Conservation (phyloP, 768 basidiomycete species). For the Tephrocybe sp. region DNA sequence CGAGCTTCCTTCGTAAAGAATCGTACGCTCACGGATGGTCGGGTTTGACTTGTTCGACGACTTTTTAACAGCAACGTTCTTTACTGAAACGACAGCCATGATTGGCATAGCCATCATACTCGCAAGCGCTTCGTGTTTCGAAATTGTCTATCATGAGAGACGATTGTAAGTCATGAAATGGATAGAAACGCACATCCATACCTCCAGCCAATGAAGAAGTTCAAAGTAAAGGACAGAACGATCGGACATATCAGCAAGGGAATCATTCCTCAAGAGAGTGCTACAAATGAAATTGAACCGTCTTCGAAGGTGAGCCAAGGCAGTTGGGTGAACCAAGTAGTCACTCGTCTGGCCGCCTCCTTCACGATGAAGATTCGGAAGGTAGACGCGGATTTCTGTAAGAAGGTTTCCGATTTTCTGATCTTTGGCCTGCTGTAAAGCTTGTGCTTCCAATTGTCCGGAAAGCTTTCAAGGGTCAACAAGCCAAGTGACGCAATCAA, state of each 20-base stretch:
- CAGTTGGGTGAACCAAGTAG: conserved; percentile 89
- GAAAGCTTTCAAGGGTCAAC: conserved; percentile 48
- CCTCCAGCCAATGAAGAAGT: conserved; percentile 90
- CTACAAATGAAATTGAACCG: conserved; percentile 89
- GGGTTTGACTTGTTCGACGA: conserved; percentile 37
- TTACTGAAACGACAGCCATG: conserved; percentile 77
- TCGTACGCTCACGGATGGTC: conserved; percentile 72
- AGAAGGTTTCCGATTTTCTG: conserved; percentile 69
- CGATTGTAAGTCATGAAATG: conserved; percentile 6
- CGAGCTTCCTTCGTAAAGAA: conserved; percentile 87
- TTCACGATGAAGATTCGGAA: conserved; percentile 75
- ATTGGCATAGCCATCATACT: conserved; percentile 98
- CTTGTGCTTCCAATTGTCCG: conserved; percentile 76
- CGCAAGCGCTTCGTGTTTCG: conserved; percentile 88
- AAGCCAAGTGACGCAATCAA: conserved; percentile 1
- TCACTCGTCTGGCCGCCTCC: conserved; percentile 83
- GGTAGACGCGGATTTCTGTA: conserved; percentile 69
- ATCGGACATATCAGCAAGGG: conserved; percentile 92
- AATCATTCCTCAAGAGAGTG: conserved; percentile 86
- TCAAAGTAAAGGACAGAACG: conserved; percentile 83
- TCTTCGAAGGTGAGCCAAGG: conserved; percentile 86
- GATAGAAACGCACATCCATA: conserved; percentile 26
- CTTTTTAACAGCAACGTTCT: conserved; percentile 59
- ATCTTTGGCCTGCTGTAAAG: conserved; percentile 72
- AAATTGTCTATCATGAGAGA: conserved; percentile 64